Evolutionary conservation across 108 stramenopile species (phyloP).

Genomic region (Skeletonema potamos): DNA sequence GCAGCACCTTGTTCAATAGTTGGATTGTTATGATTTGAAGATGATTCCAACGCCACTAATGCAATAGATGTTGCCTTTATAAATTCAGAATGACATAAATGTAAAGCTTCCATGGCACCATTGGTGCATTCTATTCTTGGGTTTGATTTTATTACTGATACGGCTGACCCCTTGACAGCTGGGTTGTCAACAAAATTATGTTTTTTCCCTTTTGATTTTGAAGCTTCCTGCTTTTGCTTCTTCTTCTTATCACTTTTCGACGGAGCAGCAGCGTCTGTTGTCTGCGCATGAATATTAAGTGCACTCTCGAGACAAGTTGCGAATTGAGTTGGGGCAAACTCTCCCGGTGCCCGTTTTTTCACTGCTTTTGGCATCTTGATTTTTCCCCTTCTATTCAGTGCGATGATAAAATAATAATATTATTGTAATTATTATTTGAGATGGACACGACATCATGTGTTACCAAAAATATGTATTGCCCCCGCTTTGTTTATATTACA

Average conservation of each 20-base stretch:
- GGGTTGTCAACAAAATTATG: neutral
- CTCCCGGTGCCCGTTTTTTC: neutral
- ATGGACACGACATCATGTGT: neutral
- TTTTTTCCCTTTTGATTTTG: neutral
- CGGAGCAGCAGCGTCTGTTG: neutral
- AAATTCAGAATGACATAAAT: constrained; percentile 19
- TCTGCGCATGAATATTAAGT: constrained; percentile 5
- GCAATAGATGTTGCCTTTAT: neutral
- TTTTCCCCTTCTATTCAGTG: too few species aligned
- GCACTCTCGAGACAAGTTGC: constrained; percentile 14
- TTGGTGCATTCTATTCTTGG: constrained; percentile 22
- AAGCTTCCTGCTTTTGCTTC: neutral
- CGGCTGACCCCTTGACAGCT: neutral
- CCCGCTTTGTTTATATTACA: too few species aligned
- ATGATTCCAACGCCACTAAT: constrained; percentile 6
- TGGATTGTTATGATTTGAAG: neutral
- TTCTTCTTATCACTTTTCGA: neutral
- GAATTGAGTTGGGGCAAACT: constrained; percentile 17
- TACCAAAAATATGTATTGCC: too few species aligned
- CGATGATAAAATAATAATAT: too few species aligned
- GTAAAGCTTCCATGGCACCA: constrained; percentile 28
- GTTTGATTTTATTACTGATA: neutral
- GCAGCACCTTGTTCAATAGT: neutral
- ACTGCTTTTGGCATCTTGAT: neutral
- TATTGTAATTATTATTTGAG: neutral